Base-by-base conservation (phyloP, 2,329 filamentous ascomycete species). In the Xylaria hypoxylon region DNA sequence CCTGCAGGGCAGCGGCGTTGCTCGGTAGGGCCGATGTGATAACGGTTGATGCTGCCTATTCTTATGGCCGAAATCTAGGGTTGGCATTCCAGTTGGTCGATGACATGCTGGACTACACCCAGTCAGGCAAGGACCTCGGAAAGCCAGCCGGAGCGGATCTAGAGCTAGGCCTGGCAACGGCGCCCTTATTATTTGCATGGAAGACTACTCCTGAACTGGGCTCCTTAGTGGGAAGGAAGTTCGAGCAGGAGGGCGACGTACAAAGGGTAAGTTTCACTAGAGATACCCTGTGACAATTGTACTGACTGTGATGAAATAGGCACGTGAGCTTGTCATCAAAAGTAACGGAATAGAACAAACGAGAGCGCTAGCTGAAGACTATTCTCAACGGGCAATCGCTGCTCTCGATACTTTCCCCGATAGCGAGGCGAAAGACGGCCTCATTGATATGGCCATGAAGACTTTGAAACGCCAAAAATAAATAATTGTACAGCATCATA, bases 41-140 rank as follows among this genome's bases (percentile, higher is more conserved):
- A 68, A 93, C 96, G 1, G 93, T 97, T 2, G 94, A 99, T 71
- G 92, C 94, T 10, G 93, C 95, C 1, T 99, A 99, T 77, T 80
- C 87, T 17, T 99, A 98, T 76, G 96, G 96, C 59, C 93, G 93
- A 80, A 98, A 99, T 74, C 79, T 99, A 52, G 96, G 96, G 1
- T 81, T 99, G 61, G 96, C 96, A 1, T 99, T 99, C 82, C 96
- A 99, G 84, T 86, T 99, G 10, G 95, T 99, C 17, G 96, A 99
- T 77, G 96, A 99, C 78, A 92, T 99, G 91, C 85, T 99, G 74
- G 96, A 99, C 79, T 99, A 98, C 79, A 98, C 96, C 0, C 88
- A 93, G 68, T 93, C 87, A 61, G 93, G 90, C 47, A 86, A 88
- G 65, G 94, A 97, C 78, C 83, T 99, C 47, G 96, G 96, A 26